Evolutionary conservation across 176 grass and related monocot genomes (phyloP).

Genomic region (sorghum (Sorghum bicolor)): DNA sequence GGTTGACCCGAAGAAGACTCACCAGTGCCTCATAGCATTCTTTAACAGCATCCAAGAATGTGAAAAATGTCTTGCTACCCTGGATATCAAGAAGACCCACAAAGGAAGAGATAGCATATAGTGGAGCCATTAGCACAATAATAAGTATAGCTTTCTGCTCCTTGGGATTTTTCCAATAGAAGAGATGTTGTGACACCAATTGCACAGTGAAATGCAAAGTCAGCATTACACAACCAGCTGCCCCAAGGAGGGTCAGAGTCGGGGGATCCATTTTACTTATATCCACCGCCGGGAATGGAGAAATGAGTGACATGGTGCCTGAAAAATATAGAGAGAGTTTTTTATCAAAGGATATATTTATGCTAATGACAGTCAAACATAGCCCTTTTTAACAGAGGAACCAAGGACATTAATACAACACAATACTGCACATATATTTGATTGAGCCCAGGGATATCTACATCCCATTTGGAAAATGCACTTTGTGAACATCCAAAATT

Average conservation of each 20-base stretch:
- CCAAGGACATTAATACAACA: neutral
- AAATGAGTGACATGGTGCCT: constrained; percentile 52
- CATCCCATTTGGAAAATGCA: neutral
- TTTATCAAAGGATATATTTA: neutral
- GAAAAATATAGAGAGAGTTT: constrained; percentile 33
- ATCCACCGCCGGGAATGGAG: constrained; percentile 63
- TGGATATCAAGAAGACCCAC: constrained; percentile 91
- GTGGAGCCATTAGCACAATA: constrained; percentile 90
- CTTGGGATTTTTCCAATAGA: constrained; percentile 99
- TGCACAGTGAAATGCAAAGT: constrained; percentile 96
- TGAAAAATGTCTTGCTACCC: constrained; percentile 91
- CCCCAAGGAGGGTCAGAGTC: constrained; percentile 83
- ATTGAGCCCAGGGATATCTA: neutral
- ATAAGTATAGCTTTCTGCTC: constrained; percentile 97
- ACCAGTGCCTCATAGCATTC: constrained; percentile 99
- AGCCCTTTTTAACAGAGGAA: neutral
- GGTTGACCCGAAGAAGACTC: constrained; percentile 23
- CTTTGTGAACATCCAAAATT: neutral
- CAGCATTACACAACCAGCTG: constrained; percentile 88
- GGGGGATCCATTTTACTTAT: constrained; percentile 69
- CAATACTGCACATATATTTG: neutral
- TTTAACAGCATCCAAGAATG: constrained; percentile 88
- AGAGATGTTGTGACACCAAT: constrained; percentile 89
- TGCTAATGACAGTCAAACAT: neutral
- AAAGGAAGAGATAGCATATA: constrained; percentile 91